Percentiles rank a stretch among this genome's conserved stretches.
These are phyloP conservation scores for Aspergillus sp. DNA, from an alignment of 2,329 filamentous ascomycete species.

Conservation along the genomic window DNA sequence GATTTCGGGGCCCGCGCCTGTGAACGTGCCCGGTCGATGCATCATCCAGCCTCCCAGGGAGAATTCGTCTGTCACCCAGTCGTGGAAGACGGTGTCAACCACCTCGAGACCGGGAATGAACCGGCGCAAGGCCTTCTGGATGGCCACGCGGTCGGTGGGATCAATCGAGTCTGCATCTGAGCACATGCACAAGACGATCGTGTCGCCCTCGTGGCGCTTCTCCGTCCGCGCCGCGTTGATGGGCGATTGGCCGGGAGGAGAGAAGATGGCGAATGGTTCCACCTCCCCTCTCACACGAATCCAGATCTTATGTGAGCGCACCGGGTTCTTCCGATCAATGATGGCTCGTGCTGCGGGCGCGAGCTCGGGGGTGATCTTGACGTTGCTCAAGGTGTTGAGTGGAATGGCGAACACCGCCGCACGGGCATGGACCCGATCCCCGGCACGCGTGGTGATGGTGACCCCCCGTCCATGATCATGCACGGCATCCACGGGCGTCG, in stretches of 20 bases:
- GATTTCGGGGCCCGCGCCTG: conserved; percentile 5
- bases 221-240: conserved; percentile 11
- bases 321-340: conserved; percentile 12
- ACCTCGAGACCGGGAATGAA: conserved; percentile 10
- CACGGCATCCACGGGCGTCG: background rate
- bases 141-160: conserved; percentile 2
- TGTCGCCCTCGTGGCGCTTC: conserved; percentile 11
- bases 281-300: conserved; percentile 11
- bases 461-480: background rate
- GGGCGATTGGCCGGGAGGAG: conserved; percentile 10
- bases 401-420: conserved; percentile 1
- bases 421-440: background rate
- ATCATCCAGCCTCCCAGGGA: conserved; percentile 16
- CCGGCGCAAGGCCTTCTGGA: conserved; percentile 3
- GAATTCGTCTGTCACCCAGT: conserved; percentile 15
- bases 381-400: conserved; percentile 5
- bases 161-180: conserved; percentile 11
- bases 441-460: conserved; percentile 6
- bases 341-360: conserved; percentile 1
- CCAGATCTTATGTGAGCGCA: conserved; percentile 12
- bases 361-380: conserved; percentile 3
- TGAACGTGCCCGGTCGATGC: conserved; percentile 13
- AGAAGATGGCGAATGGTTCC: conserved; percentile 8
- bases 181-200: conserved; percentile 13
- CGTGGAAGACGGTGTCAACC: conserved; percentile 12